phyloP scores from a whole-genome alignment of 139 green algal species.

The Chlorella ohadii region DNA sequence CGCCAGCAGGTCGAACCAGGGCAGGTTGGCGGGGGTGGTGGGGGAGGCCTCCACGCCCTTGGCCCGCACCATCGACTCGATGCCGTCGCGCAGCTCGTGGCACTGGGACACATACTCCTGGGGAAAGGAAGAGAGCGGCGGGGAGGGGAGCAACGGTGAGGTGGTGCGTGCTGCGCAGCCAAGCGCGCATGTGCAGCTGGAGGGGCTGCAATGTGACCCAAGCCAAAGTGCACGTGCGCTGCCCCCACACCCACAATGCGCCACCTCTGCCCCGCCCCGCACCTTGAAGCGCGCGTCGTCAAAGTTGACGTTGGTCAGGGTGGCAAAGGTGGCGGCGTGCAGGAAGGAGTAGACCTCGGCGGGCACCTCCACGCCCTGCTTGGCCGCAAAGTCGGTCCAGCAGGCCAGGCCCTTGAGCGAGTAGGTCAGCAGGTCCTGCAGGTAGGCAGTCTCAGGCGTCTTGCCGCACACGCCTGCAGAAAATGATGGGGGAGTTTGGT shows the following conservation, averaged over 20 bases:
- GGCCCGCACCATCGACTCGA: slow-evolving; percentile 34
- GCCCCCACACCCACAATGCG: too few species aligned
- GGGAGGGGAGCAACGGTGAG: too few species aligned
- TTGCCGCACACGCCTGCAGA: slow-evolving; percentile 72
- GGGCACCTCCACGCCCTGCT: slow-evolving; percentile 34
- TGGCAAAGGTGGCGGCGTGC: slow-evolving; percentile 59
- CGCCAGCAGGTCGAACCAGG: slow-evolving; percentile 54
- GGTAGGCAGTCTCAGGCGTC: slow-evolving; percentile 63
- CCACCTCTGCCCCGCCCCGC: background rate
- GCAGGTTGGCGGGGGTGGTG: slow-evolving; percentile 1
- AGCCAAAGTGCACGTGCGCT: too few species aligned
- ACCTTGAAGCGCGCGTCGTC: slow-evolving; percentile 54
- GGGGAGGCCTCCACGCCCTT: slow-evolving; percentile 4
- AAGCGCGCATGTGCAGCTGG: too few species aligned
- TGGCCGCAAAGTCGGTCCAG: slow-evolving; percentile 45
- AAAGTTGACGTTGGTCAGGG: slow-evolving; percentile 84
- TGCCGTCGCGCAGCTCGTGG: background rate
- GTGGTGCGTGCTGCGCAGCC: too few species aligned
- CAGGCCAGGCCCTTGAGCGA: slow-evolving; percentile 51
- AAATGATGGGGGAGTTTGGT: background rate
- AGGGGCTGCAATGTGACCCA: too few species aligned
- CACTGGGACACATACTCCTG: slow-evolving; percentile 31
- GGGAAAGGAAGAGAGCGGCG: too few species aligned
- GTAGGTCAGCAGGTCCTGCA: slow-evolving; percentile 75
- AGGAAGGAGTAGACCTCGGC: slow-evolving; percentile 31